Base-by-base conservation (phyloP, 2,329 filamentous ascomycete genomes). In the Fusarium decemcellulare region DNA sequence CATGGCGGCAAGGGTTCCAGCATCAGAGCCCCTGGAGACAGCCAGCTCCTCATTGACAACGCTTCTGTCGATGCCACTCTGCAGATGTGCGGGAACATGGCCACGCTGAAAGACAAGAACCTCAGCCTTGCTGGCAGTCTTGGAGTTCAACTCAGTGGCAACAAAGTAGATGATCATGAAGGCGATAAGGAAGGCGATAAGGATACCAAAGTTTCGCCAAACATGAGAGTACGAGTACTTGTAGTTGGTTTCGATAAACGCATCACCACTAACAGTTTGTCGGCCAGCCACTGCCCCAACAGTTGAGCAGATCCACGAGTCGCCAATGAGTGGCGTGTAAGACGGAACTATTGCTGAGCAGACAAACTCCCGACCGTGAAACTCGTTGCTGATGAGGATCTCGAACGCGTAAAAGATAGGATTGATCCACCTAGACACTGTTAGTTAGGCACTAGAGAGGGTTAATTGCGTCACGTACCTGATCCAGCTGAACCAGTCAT, bases 351-450 rank as follows among this genome's bases (percentile, higher is more conserved):
- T 72, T 0, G 32, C 34, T 2, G 50, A 62, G 37, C 77, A 79
- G 2, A 70, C 60, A 36, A 73, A 79, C 34, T 74, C 59, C 6
- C 77, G 75, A 11, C 67, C 67, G 29, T 70, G 61, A 63, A 93
- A 93, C 74, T 93, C 91, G 76, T 92, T 92, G 60, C 88, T 81
- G 87, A 91, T 88, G 36, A 92, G 80, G 0, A 85, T 81, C 71
- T 92, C 90, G 72, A 92, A 93, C 1, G 84, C 89, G 68, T 92
- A 92, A 1, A 85, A 86, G 15, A 92, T 85, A 1, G 90, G 89
- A 57, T 92, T 23, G 18, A 23, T 23, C 18, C 18, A 23, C 18
- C 18, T 23, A 23, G 18, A 23, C 18, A 23, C 18, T 23, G 18
- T 23, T 23, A 23, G 18, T 23, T 23, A 23, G 18, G 4, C 18